A percentile compares a stretch with the other conserved stretches of the same genome.
Conservation (phyloP, 768 basidiomycete species). For the Strobilomyces dryophilus region DNA sequence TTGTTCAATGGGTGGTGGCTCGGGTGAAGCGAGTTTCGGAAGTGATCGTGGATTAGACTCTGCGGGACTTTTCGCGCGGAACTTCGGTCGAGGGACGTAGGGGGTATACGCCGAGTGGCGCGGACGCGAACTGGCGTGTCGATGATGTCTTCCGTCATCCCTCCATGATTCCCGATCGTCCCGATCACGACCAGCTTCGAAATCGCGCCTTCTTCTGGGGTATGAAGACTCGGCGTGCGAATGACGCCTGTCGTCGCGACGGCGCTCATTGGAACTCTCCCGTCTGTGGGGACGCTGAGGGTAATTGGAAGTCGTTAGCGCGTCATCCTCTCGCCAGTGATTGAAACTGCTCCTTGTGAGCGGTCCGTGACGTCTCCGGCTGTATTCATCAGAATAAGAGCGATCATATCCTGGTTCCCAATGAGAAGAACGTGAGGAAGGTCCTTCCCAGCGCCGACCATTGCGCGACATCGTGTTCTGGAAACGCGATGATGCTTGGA, state of each 20-base stretch:
- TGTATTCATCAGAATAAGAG: constrained; percentile 8
- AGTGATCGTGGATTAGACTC: not conserved
- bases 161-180: constrained; percentile 5
- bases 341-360: constrained; percentile 12
- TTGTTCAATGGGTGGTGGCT: no score
- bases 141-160: constrained; percentile 1
- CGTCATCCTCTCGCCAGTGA: constrained; percentile 22
- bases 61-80: constrained; percentile 8
- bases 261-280: constrained; percentile 8
- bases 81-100: constrained; percentile 1
- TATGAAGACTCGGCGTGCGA: constrained; percentile 8
- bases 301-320: not conserved
- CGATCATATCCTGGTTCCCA: constrained; percentile 1
- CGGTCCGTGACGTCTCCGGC: constrained; percentile 9
- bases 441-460: constrained; percentile 12
- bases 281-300: constrained; percentile 6
- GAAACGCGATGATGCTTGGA: constrained; percentile 6
- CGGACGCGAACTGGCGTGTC: constrained; percentile 1
- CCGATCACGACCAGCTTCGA: constrained; percentile 4
- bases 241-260: constrained; percentile 10
- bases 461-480: constrained; percentile 14
- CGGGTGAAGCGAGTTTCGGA: not conserved
- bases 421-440: not conserved
- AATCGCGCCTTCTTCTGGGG: constrained; percentile 6
- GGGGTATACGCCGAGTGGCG: constrained; percentile 12